phyloP scores from a whole-genome alignment of 2,329 filamentous ascomycete genomes.

The Sporothrix euskadiensis region DNA sequence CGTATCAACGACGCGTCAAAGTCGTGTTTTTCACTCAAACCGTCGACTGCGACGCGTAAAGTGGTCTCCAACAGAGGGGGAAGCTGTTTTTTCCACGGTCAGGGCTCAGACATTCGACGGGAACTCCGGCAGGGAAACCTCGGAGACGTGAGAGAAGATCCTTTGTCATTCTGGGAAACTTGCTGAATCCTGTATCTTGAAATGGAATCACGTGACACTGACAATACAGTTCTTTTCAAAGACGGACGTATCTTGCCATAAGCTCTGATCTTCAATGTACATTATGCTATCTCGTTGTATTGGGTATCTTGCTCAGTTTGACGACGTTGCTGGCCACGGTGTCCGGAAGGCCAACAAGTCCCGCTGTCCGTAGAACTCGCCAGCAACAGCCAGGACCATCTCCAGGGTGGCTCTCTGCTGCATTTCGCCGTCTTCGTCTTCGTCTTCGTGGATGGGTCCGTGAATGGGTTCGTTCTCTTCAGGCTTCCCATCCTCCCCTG shows the following conservation, averaged over 20 bases:
- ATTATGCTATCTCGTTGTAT: background rate
- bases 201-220: constrained; percentile 1
- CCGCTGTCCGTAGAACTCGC: constrained; percentile 85
- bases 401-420: constrained; percentile 74
- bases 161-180: background rate
- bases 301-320: constrained; percentile 12
- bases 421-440: constrained; percentile 43
- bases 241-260: too few species aligned
- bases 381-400: constrained; percentile 86
- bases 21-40: constrained; percentile 20
- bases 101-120: background rate
- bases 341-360: constrained; percentile 78
- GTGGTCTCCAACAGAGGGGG: background rate
- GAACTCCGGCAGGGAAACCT: background rate
- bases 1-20: constrained; percentile 16
- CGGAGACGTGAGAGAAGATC: background rate
- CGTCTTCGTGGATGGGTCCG: constrained; percentile 34
- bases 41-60: constrained; percentile 15
- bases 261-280: background rate
- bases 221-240: background rate
- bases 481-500: constrained; percentile 6
- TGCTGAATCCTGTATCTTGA: background rate
- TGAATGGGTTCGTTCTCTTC: constrained; percentile 30
- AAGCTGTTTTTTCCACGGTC: background rate
- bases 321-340: constrained; percentile 42